Conservation (phyloP, 192 early-diverging fungal species). For the Paraglomus occultum region DNA sequence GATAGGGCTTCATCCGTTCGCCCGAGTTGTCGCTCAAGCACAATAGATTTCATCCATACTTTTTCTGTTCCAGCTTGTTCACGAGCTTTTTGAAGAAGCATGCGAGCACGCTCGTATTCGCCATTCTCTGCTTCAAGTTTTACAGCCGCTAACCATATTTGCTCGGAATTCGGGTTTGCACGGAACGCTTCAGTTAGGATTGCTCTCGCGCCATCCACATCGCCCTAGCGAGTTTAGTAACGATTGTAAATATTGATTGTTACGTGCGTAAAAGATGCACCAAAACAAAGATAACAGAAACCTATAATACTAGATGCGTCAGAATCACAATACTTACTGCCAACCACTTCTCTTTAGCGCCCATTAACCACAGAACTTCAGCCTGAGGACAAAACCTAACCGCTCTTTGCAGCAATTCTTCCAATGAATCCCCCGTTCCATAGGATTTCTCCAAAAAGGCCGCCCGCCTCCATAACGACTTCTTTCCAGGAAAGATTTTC, state of each 20-base stretch:
- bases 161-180: constrained; percentile 88
- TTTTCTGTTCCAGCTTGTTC: constrained; percentile 70
- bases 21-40: constrained; percentile 77
- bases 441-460: constrained; percentile 86
- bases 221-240: constrained; percentile 40
- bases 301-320: background rate
- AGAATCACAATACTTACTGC: constrained; percentile 36
- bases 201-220: constrained; percentile 77
- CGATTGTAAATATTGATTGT: background rate
- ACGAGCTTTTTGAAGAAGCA: constrained; percentile 73
- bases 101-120: constrained; percentile 73
- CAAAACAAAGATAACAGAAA: background rate
- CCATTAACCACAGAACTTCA: constrained; percentile 96
- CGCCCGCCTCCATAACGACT: constrained; percentile 82
- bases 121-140: constrained; percentile 92
- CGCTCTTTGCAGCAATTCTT: constrained; percentile 78
- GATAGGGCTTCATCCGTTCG: constrained; percentile 63
- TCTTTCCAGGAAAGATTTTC: constrained; percentile 69
- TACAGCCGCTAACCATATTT: constrained; percentile 94
- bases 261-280: background rate
- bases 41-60: constrained; percentile 96
- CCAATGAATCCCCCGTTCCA: constrained; percentile 70
- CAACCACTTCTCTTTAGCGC: constrained; percentile 93
- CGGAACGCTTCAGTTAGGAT: constrained; percentile 86
- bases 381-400: constrained; percentile 88